Evolutionary conservation across 1,139 yeast species (phyloP), one percentile per base, ranked within the genome.

Genomic region (Saccharomycopsis hybrid): DNA sequence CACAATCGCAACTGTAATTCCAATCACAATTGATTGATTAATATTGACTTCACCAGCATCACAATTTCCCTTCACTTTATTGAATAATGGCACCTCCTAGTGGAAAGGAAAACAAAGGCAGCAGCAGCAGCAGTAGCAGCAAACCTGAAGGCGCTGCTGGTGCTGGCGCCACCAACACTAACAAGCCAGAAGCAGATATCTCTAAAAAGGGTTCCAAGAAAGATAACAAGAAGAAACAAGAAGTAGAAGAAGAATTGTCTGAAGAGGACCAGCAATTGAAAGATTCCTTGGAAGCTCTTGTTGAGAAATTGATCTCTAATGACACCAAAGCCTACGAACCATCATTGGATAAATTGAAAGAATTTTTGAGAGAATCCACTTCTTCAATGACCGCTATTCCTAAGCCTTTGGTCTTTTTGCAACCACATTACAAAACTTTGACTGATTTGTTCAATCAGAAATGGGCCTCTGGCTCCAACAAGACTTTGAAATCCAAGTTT

Each of bases 301-400:
- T 89, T 9, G 95, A 88, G 65, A 77, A 89, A 51, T 72, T 92
- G 57, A 70, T 70, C 57, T 79, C 78, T 55, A 59, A 74, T 3
- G 73, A 81, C 55, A 62, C 66, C 4, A 68, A 73, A 3, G 71
- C 79, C 31, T 84, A 85, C 61, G 68, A 68, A 45, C 70, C 79
- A 24, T 76, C 88, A 31, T 73, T 94, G 59, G 75, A 75, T 43
- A 73, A 82, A 49, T 74, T 94, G 65, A 89, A 88, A 64, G 78
- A 76, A 49, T 80, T 79, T 60, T 90, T 92, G 60, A 82, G 88
- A 59, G 95, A 95, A 48, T 86, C 97, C 13, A 92, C 98, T 3
- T 87, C 97, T 35, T 89, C 97, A 5, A 92, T 92, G 97, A 94
- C 98, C 2, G 99, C 99, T 1, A 98, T 94, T 44, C 99, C 99